phyloP scores from a whole-genome alignment of 2,329 filamentous ascomycete species.

The Neurospora sp. region DNA sequence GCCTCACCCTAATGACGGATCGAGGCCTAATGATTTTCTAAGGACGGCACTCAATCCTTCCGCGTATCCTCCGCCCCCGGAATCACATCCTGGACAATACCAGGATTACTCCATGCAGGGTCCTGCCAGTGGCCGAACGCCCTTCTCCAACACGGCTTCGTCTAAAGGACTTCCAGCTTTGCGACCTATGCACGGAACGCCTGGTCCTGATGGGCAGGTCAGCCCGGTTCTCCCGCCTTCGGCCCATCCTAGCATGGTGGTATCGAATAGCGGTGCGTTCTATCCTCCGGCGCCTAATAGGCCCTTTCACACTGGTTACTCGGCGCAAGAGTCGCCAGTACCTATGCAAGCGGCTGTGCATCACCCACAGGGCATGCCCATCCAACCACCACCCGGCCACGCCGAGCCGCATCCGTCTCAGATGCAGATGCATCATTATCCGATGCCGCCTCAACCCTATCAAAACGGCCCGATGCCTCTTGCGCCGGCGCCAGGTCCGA shows the following conservation, averaged over 20 bases:
- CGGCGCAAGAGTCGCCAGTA: constrained; percentile 22
- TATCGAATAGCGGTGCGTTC: constrained; percentile 26
- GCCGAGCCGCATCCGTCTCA: constrained; percentile 8
- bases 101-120: constrained; percentile 6
- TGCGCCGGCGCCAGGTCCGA: constrained; percentile 2
- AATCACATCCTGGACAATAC: neutral
- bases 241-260: constrained; percentile 16
- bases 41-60: constrained; percentile 28
- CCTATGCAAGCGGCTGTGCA: constrained; percentile 17
- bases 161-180: constrained; percentile 25
- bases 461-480: constrained; percentile 4
- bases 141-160: constrained; percentile 23
- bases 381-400: constrained; percentile 10
- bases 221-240: constrained; percentile 11
- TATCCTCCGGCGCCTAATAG: constrained; percentile 26
- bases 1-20: constrained; percentile 9
- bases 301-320: constrained; percentile 27
- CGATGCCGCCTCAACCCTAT: constrained; percentile 12
- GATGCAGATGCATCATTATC: constrained; percentile 12
- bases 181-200: constrained; percentile 24
- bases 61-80: constrained; percentile 20
- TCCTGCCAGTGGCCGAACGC: constrained; percentile 16
- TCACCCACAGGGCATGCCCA: constrained; percentile 8
- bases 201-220: constrained; percentile 14
- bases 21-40: constrained; percentile 24